Percentiles rank a stretch among this genome's conserved stretches.
Conservation (phyloP, 306 rosid genomes). For the Rosa persica region DNA sequence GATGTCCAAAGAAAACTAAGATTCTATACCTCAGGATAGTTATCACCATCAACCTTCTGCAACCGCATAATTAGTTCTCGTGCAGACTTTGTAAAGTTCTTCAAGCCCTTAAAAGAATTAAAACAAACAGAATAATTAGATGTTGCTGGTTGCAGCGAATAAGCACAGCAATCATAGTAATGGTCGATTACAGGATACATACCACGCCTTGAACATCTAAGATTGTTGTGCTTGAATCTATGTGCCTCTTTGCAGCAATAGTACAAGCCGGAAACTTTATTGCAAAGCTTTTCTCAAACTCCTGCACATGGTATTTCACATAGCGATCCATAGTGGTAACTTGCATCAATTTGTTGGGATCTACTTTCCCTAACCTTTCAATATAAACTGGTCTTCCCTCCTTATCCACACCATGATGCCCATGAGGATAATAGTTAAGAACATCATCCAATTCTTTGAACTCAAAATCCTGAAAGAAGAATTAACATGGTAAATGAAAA, state of each 20-base stretch:
- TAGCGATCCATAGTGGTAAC: constrained; percentile 90
- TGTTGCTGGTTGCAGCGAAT: constrained; percentile 9
- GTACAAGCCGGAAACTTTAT: constrained; percentile 93
- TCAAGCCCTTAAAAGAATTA: constrained; percentile 63
- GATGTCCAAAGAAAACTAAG: constrained; percentile 8
- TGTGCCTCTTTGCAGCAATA: constrained; percentile 94
- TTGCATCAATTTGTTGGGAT: constrained; percentile 92
- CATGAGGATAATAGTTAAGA: constrained; percentile 78
- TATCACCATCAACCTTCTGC: constrained; percentile 93
- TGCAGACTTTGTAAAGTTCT: constrained; percentile 91
- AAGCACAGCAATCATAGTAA: constrained; percentile 2
- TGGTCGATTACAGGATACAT: constrained; percentile 37
- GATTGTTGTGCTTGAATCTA: constrained; percentile 91
- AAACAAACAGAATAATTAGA: constrained; percentile 15
- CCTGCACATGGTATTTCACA: constrained; percentile 81
- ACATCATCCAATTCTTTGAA: constrained; percentile 76
- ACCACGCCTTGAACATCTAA: constrained; percentile 99
- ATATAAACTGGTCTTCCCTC: constrained; percentile 96
- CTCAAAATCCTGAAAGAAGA: constrained; percentile 72
- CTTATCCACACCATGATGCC: constrained; percentile 95
- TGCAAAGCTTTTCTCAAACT: constrained; percentile 83
- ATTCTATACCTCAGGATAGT: constrained; percentile 82
- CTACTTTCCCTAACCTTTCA: constrained; percentile 94
- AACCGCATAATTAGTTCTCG: constrained; percentile 74
- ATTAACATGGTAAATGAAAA: constrained; percentile 18